Percentiles rank a stretch among this genome's conserved stretches.
Evolutionary conservation across 805 yeast genomes (phyloP).

Genomic region (Candida quercuum): DNA sequence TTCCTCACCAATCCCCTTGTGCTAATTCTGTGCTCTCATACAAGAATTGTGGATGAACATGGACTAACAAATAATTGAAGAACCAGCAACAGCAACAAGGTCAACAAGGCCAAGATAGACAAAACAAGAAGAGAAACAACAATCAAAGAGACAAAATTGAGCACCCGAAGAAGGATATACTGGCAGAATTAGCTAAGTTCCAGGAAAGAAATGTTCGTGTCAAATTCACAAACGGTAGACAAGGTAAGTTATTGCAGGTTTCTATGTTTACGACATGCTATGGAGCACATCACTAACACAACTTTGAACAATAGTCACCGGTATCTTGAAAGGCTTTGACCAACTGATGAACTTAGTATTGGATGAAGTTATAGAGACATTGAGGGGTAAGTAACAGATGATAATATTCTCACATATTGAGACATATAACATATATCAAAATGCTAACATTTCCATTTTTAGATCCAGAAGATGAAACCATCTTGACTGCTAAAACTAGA

Average conservation of each 20-base stretch:
- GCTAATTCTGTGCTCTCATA: too few relatives aligned
- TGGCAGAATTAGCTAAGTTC: conserved; percentile 72
- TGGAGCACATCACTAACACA: conserved; percentile 3
- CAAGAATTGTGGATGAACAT: not conserved
- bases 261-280: not conserved
- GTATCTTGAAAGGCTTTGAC: conserved; percentile 78
- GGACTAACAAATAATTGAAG: not conserved
- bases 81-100: not conserved
- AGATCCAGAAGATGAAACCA: conserved; percentile 59
- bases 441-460: conserved; percentile 6
- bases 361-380: conserved; percentile 62
- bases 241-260: conserved; percentile 27
- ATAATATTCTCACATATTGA: not conserved
- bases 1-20: too few relatives aligned
- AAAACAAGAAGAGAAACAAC: conserved; percentile 6
- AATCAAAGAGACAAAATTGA: conserved; percentile 43
- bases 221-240: conserved; percentile 81
- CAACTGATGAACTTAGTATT: conserved; percentile 75
- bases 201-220: conserved; percentile 70
- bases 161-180: conserved; percentile 83
- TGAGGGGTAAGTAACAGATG: conserved; percentile 51
- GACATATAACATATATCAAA: not conserved
- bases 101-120: conserved; percentile 2
- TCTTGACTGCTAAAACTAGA: conserved; percentile 54
- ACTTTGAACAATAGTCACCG: conserved; percentile 40